Conservation (phyloP, 2,329 filamentous ascomycete genomes). For the Penicillium sp. region DNA sequence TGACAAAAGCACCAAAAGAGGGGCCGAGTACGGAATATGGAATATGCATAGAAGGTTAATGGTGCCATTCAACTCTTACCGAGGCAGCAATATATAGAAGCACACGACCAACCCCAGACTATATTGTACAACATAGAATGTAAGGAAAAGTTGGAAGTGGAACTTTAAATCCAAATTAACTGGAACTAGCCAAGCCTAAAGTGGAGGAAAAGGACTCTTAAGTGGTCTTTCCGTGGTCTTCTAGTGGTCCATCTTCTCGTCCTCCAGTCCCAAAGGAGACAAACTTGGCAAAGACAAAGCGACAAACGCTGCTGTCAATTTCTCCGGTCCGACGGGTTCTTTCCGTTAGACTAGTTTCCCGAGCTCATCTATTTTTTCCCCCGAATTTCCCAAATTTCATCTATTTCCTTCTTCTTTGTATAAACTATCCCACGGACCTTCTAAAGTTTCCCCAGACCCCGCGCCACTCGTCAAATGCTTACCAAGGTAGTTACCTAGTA, state of each 20-base stretch:
- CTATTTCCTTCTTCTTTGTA: not conserved
- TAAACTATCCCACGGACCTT: not conserved
- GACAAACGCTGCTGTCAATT: constrained; percentile 6
- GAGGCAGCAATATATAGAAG: not conserved
- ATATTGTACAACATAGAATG: too few relatives aligned
- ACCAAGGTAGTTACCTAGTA: too few relatives aligned
- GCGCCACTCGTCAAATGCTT: not conserved
- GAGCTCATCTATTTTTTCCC: not conserved
- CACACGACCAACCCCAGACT: not conserved
- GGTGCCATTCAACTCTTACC: not conserved
- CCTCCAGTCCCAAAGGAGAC: too few relatives aligned
- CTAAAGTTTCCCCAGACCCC: not conserved
- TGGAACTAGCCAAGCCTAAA: not conserved
- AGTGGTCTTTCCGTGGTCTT: too few relatives aligned
- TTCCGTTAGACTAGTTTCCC: not conserved
- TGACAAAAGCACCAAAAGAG: not conserved
- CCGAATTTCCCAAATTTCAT: not conserved
- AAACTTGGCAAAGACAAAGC: not conserved
- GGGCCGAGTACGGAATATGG: not conserved
- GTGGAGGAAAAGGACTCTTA: not conserved
- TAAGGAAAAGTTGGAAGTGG: not conserved
- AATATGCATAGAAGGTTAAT: not conserved
- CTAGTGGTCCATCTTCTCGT: too few relatives aligned
- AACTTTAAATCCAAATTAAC: not conserved
- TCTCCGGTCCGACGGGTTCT: not conserved